These are phyloP conservation scores for Gracilaria gracilis DNA, from an alignment of 23 red algal species.

Conservation along the genomic window DNA sequence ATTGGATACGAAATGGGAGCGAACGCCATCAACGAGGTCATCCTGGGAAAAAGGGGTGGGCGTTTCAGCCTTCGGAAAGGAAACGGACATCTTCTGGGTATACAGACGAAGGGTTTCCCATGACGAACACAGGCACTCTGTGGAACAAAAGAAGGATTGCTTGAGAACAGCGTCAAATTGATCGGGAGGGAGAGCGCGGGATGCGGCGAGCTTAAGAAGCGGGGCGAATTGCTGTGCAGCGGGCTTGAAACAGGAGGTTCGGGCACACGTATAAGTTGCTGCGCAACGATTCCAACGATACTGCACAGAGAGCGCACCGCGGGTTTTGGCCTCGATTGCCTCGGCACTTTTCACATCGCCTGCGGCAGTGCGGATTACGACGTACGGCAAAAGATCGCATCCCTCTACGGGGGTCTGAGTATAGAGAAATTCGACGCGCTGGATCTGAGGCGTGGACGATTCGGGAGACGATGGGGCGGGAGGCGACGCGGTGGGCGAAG, in stretches of 20 bases:
- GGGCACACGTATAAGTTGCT: slow-evolving; percentile 69
- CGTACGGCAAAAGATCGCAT: slow-evolving; percentile 94
- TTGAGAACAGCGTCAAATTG: slow-evolving; percentile 48
- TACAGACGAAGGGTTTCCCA: slow-evolving; percentile 62
- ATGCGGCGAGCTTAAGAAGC: slow-evolving; percentile 49
- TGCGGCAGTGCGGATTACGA: slow-evolving; percentile 73
- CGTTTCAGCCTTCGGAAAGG: slow-evolving; percentile 40
- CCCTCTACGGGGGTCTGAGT: slow-evolving; percentile 90
- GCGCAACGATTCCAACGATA: slow-evolving; percentile 91
- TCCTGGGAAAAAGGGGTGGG: slow-evolving; percentile 3
- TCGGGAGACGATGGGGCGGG: slow-evolving; percentile 29
- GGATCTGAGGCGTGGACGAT: slow-evolving; percentile 42
- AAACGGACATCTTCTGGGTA: slow-evolving; percentile 39
- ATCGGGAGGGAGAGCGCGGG: slow-evolving; percentile 16
- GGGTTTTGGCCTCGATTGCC: slow-evolving; percentile 83
- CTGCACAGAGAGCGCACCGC: slow-evolving; percentile 66
- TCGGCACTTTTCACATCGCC: slow-evolving; percentile 81
- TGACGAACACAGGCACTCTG: slow-evolving; percentile 50
- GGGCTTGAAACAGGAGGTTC: slow-evolving; percentile 64
- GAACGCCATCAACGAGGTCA: background rate
- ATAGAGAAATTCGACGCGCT: slow-evolving; percentile 86
- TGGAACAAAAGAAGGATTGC: slow-evolving; percentile 77
- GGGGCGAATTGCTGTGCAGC: slow-evolving; percentile 67
- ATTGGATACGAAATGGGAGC: slow-evolving; percentile 31
- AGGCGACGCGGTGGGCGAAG: slow-evolving; percentile 28